Evolutionary conservation across 1,139 yeast species (phyloP), one percentile per base, ranked within the genome.

Genomic region (Meyerozyma sp.): DNA sequence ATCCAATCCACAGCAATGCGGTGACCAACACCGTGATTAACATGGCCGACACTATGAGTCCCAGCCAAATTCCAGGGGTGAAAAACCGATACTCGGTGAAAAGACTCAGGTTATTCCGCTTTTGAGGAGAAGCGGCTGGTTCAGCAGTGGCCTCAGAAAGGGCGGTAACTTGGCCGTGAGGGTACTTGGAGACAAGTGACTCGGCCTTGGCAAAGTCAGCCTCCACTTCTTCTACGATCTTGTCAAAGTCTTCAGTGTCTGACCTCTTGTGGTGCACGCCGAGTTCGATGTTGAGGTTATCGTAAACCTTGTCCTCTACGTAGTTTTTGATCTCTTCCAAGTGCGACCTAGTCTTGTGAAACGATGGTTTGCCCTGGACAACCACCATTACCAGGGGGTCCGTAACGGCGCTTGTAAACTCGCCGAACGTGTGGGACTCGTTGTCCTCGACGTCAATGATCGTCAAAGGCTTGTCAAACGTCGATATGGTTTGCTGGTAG

Each of bases 21-120:
- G 70, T 65, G 44, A 67, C 58, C 50, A 84, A 66, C 27, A 84
- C 68, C 40, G 63, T 64, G 34, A 82, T 52, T 53, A 85, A 69
- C 49, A 82, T 62, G 32, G 75, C 62, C 3, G 82, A 66, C 21
- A 83, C 84, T 44, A 86, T 63, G 45, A 79, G 65, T 42, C 80
- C 72, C 83, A 81, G 81, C 74, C 84, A 83, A 49, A 86, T 72
- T 16, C 91, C 95, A 5, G 72, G 57, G 20, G 73, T 64, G 57
- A 73, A 72, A 54, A 70, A 73, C 50, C 68, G 74, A 53, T 73
- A 72, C 39, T 59, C 56, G 30, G 69, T 62, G 57, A 73, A 73
- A 32, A 67, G 62, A 48, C 63, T 65, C 23, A 52, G 45, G 40
- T 49, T 51, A 28, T 39, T 34, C 13, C 36, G 10, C 18, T 23